phyloP scores from a whole-genome alignment of 768 basidiomycete genomes.

The Leccinum ochraceum region DNA sequence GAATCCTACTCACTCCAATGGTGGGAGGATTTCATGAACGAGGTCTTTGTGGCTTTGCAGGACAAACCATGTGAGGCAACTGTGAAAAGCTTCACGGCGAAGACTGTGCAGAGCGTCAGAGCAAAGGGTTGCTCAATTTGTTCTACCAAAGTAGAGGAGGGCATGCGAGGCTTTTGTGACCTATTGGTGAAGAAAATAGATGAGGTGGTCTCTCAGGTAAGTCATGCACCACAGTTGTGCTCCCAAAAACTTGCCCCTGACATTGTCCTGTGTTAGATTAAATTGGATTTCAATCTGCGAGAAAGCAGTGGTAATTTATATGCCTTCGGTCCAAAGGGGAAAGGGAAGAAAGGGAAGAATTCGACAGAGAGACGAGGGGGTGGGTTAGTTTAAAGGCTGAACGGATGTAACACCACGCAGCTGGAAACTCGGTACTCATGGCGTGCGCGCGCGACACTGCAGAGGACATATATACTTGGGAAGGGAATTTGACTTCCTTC shows the following conservation, averaged over 20 bases:
- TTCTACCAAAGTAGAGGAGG: not conserved
- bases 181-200: constrained; percentile 7
- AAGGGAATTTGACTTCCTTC: not conserved
- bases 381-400: no score
- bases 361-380: no score
- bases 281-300: not conserved
- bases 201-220: not conserved
- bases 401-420: no score
- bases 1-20: constrained; percentile 3
- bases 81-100: not conserved
- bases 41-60: constrained; percentile 6
- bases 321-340: no score
- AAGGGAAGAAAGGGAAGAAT: no score
- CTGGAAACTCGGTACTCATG: no score
- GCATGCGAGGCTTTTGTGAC: constrained; percentile 18
- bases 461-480: no score
- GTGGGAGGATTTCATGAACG: constrained; percentile 28
- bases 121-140: not conserved
- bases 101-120: constrained; percentile 2
- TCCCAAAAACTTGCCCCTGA: not conserved
- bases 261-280: not conserved
- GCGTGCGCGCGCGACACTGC: no score
- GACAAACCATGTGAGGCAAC: constrained; percentile 23
- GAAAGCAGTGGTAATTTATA: no score
- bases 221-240: not conserved